phyloP scores from a whole-genome alignment of 2,329 filamentous ascomycete genomes.

The Claviceps digitariae region DNA sequence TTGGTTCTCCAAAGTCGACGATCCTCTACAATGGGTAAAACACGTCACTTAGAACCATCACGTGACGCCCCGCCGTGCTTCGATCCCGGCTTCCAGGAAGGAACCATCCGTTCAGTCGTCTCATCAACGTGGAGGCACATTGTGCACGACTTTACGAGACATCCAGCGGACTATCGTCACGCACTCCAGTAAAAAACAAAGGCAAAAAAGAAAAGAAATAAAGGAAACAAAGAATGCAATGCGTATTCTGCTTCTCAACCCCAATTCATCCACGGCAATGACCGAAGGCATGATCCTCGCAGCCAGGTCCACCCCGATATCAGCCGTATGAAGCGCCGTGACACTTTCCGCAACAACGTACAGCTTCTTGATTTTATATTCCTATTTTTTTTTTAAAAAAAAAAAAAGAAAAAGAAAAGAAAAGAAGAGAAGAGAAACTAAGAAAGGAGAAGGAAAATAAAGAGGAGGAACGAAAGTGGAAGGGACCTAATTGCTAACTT shows the following conservation, averaged over 20 bases:
- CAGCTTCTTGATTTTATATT: not conserved
- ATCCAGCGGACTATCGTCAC: too few relatives aligned
- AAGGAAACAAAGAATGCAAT: not conserved
- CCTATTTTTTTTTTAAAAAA: not conserved
- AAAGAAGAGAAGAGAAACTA: not conserved
- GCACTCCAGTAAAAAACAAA: too few relatives aligned
- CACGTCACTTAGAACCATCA: slow-evolving; percentile 12
- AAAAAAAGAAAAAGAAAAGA: not conserved
- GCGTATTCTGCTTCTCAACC: slow-evolving; percentile 59
- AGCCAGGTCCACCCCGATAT: slow-evolving; percentile 13
- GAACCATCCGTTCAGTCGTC: too few relatives aligned
- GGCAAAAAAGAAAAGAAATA: not conserved
- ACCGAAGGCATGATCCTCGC: slow-evolving; percentile 44
- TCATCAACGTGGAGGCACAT: too few relatives aligned
- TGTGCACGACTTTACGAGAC: not conserved
- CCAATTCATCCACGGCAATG: slow-evolving; percentile 64
- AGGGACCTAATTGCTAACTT: not conserved
- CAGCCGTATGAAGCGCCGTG: slow-evolving; percentile 10
- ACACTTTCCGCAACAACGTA: not conserved
- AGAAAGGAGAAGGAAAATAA: not conserved
- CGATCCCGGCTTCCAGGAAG: not conserved
- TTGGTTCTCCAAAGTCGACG: slow-evolving; percentile 11
- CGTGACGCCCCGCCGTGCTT: slow-evolving; percentile 23
- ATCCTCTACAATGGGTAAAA: not conserved
- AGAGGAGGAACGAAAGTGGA: too few relatives aligned